Evolutionary conservation across 176 grass and related monocot species (phyloP).

Genomic region (Leersia perrieri): DNA sequence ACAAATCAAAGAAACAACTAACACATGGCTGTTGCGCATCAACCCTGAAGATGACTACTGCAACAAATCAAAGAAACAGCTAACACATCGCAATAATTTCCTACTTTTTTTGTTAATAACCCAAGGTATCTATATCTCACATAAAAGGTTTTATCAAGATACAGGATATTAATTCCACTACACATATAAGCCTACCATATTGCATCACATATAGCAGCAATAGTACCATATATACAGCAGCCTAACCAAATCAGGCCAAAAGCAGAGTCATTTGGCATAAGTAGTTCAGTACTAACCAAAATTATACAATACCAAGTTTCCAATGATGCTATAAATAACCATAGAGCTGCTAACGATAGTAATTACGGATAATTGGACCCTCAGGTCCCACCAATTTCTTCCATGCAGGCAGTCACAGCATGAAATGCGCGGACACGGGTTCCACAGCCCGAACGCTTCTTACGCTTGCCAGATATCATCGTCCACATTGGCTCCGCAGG

Average conservation of each 20-base stretch:
- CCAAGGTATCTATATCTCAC: not conserved
- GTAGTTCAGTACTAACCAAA: slow-evolving; percentile 9
- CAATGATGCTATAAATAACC: slow-evolving; percentile 22
- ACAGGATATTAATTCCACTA: not conserved
- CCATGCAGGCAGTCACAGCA: not conserved
- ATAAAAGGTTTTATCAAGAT: slow-evolving; percentile 4
- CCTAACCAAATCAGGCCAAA: slow-evolving; percentile 24
- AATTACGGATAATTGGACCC: slow-evolving; percentile 29
- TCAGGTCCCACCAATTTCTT: slow-evolving; percentile 41
- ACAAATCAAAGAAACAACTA: not conserved
- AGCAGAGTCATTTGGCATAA: slow-evolving; percentile 16
- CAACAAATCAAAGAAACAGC: not conserved
- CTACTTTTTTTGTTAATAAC: not conserved
- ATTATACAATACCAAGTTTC: slow-evolving; percentile 45
- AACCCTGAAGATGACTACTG: not conserved
- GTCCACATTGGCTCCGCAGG: slow-evolving; percentile 25
- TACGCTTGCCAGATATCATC: slow-evolving; percentile 34
- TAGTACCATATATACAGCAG: slow-evolving; percentile 39
- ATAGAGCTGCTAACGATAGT: slow-evolving; percentile 12
- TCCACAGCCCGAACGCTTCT: slow-evolving; percentile 47
- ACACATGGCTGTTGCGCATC: not conserved
- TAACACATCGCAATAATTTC: not conserved
- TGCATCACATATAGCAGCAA: not conserved
- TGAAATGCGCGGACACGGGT: slow-evolving; percentile 7
- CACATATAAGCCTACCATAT: not conserved